These are phyloP conservation scores for Mallotus nudiflorus DNA, from an alignment of 345 rosid genomes.

Conservation along the genomic window DNA sequence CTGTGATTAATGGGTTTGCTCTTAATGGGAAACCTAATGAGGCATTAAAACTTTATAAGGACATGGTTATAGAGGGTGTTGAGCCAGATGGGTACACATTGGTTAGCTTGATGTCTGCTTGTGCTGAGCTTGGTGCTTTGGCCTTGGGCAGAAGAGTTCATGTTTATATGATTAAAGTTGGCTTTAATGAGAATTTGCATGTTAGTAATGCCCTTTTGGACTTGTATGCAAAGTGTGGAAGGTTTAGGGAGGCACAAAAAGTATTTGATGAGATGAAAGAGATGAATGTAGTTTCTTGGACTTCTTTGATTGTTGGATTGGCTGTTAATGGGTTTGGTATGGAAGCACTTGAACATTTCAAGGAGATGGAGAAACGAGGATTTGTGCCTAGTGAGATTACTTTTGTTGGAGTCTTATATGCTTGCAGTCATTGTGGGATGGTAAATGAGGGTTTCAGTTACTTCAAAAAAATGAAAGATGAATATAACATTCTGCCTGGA, in stretches of 20 bases:
- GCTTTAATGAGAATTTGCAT: conserved; percentile 49
- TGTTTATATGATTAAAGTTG: conserved; percentile 52
- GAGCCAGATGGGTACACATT: conserved; percentile 82
- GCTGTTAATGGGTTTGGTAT: conserved; percentile 81
- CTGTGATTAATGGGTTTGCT: conserved; percentile 80
- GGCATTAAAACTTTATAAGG: conserved; percentile 53
- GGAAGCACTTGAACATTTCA: conserved; percentile 67
- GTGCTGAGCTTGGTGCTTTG: conserved; percentile 78
- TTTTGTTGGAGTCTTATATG: conserved; percentile 76
- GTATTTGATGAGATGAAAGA: conserved; percentile 58
- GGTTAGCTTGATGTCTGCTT: conserved; percentile 71
- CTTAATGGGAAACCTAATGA: conserved; percentile 65
- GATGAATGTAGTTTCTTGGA: conserved; percentile 79
- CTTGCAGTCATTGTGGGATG: conserved; percentile 93
- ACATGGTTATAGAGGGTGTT: conserved; percentile 53
- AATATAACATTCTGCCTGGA: conserved; percentile 61
- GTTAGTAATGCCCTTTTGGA: conserved; percentile 70
- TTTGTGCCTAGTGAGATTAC: conserved; percentile 63
- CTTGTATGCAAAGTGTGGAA: conserved; percentile 72
- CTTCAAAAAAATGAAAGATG: conserved; percentile 62
- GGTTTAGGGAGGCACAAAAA: conserved; percentile 48
- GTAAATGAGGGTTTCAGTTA: conserved; percentile 68
- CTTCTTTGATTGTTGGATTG: conserved; percentile 70
- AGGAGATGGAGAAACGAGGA: conserved; percentile 49
- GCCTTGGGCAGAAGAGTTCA: conserved; percentile 70